Conservation (phyloP, 2,329 filamentous ascomycete species). For the Claviceps monticola region DNA sequence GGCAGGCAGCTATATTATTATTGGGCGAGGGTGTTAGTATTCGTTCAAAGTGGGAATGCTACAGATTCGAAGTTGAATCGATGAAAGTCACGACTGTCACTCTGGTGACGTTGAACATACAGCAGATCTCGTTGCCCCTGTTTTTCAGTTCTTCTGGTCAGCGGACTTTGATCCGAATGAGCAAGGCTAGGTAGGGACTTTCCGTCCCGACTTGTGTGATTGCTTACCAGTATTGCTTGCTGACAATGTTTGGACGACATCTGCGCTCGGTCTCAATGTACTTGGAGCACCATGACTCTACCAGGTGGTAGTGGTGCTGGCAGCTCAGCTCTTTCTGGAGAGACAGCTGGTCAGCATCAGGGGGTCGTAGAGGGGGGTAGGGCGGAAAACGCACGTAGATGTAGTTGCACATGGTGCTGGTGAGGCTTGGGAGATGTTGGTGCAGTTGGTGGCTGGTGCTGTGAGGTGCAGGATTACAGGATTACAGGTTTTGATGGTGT, state of each 20-base stretch:
- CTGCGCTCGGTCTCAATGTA: conserved; percentile 30
- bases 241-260: conserved; percentile 28
- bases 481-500: too few species aligned
- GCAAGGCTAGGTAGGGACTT: too few species aligned
- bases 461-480: too few species aligned
- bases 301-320: conserved; percentile 35
- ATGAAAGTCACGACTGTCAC: too few species aligned
- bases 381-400: conserved; percentile 26
- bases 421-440: background rate
- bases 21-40: conserved; percentile 3
- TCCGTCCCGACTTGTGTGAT: background rate
- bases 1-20: conserved; percentile 21
- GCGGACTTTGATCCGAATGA: background rate
- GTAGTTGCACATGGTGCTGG: conserved; percentile 35
- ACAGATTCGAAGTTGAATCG: background rate
- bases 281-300: conserved; percentile 31
- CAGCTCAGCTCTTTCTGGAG: conserved; percentile 36
- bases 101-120: conserved; percentile 17
- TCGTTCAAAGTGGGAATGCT: background rate
- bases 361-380: background rate
- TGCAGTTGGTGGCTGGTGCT: too few species aligned
- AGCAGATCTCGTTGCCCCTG: conserved; percentile 31
- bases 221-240: conserved; percentile 31
- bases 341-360: background rate
- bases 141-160: background rate